Base-by-base conservation (phyloP, 352 stramenopile genomes). In the Thalassiosira hispida region DNA sequence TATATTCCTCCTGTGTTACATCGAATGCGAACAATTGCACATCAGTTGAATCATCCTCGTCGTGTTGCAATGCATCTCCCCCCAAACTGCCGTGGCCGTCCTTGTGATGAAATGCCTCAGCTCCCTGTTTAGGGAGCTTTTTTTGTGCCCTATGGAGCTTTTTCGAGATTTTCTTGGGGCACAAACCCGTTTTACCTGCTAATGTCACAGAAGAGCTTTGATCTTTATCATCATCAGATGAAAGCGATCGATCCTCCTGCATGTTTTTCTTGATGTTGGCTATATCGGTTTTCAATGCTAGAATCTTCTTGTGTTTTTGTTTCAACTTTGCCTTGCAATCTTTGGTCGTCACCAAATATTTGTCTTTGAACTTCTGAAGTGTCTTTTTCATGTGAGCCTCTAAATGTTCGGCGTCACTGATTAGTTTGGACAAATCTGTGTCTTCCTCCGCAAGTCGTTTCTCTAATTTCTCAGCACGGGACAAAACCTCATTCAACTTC, bases 21-120 rank as follows among this genome's bases (percentile, higher is more conserved):
- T 67, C 59, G 29, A 52, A 67, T 31, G 59, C 59, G 22, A 67
- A 67, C 4, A 67, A 33, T 16, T 31, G 59, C 18, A 51, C 59
- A 53, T 53, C 44, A 46, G 29, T 22, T 62, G 53, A 22, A 2
- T 62, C 53, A 18, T 44, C 9, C 1, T n/a, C 53, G 27, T 62
- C 53, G 22, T 44, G 23, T 4, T 49, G 40, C 40, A 44, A 18
- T 25, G 23, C 31, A 25, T 44, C 53, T 44, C 20, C 35, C 23
- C 16, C 53, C 31, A 62, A 18, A 18, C 23, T 62, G 22, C 31
- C 53, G 16, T 22, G 18, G 5, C 8, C 27, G 40, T 62, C 25
- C 1, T 42, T 44, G 5, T 62, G 25, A 62, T 62, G 23, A n/a
- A n/a, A 22, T 25, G 23, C 11, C 8, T 44, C 25, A 12, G 31